phyloP scores from a whole-genome alignment of 2,329 filamentous ascomycete species.

The Clarireedia monteithiana region DNA sequence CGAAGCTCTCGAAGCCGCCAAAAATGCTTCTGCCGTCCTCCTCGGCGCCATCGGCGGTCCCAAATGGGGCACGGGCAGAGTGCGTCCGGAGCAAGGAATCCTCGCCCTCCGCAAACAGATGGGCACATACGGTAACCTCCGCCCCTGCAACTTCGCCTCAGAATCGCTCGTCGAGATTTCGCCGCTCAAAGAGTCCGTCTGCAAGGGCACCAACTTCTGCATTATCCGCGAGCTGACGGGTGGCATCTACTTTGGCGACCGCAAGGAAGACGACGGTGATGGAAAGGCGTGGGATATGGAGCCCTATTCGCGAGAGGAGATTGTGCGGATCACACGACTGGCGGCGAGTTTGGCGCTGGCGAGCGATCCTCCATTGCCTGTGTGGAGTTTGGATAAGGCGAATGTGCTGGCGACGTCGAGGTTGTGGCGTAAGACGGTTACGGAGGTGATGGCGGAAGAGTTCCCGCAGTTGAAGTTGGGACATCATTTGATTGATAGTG shows the following conservation, averaged over 20 bases:
- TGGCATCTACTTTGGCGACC: slow-evolving; percentile 91
- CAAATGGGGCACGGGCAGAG: slow-evolving; percentile 83
- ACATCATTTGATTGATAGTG: slow-evolving; percentile 90
- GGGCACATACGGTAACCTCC: slow-evolving; percentile 87
- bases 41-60: slow-evolving; percentile 94
- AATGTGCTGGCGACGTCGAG: slow-evolving; percentile 89
- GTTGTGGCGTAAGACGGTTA: slow-evolving; percentile 82
- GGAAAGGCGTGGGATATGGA: slow-evolving; percentile 76
- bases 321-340: slow-evolving; percentile 79
- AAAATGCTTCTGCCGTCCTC: slow-evolving; percentile 80
- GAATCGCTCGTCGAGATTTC: slow-evolving; percentile 76
- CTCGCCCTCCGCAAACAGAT: slow-evolving; percentile 89
- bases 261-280: slow-evolving; percentile 69
- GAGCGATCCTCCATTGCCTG: slow-evolving; percentile 65
- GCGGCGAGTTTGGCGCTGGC: slow-evolving; percentile 75
- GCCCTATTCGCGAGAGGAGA: slow-evolving; percentile 75
- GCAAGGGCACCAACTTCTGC: slow-evolving; percentile 82
- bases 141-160: slow-evolving; percentile 92
- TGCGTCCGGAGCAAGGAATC: slow-evolving; percentile 89
- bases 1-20: slow-evolving; percentile 73
- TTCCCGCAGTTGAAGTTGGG: slow-evolving; percentile 78
- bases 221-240: slow-evolving; percentile 88
- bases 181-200: slow-evolving; percentile 79
- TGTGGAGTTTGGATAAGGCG: slow-evolving; percentile 90
- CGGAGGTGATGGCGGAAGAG: slow-evolving; percentile 77